Conservation (phyloP, 2,329 filamentous ascomycete species). For the Xylariales sp. region DNA sequence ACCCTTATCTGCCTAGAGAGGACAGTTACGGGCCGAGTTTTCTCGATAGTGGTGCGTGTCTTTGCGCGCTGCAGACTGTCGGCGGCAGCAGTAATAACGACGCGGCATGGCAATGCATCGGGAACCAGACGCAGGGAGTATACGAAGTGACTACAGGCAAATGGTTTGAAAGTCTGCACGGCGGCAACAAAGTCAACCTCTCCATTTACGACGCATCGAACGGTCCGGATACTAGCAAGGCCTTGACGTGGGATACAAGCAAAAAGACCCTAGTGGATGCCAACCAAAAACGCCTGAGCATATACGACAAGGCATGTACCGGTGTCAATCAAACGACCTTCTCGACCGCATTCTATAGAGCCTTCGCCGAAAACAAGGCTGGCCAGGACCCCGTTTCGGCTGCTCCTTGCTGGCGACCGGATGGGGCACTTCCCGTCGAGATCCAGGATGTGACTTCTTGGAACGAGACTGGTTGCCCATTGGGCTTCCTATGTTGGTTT, state of each 20-base stretch:
- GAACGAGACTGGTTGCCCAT: constrained; percentile 53
- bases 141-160: constrained; percentile 54
- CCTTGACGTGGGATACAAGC: constrained; percentile 48
- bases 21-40: constrained; percentile 52
- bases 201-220: constrained; percentile 54
- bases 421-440: constrained; percentile 55
- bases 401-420: constrained; percentile 55
- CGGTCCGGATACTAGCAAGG: constrained; percentile 48
- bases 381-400: constrained; percentile 52
- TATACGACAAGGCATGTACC: constrained; percentile 57
- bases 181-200: constrained; percentile 40
- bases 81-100: neutral
- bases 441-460: constrained; percentile 55
- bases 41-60: constrained; percentile 55
- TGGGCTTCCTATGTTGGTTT: constrained; percentile 58
- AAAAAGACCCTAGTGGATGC: constrained; percentile 45
- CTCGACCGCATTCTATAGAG: constrained; percentile 56
- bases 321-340: constrained; percentile 56
- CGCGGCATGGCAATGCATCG: constrained; percentile 57
- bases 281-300: constrained; percentile 45
- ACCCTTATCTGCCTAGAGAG: constrained; percentile 54
- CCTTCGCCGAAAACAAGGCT: constrained; percentile 42
- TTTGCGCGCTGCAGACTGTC: constrained; percentile 46
- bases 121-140: constrained; percentile 56
- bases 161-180: constrained; percentile 54